Base-by-base conservation (phyloP, 768 basidiomycete genomes). In the Exidia glandulosa region DNA sequence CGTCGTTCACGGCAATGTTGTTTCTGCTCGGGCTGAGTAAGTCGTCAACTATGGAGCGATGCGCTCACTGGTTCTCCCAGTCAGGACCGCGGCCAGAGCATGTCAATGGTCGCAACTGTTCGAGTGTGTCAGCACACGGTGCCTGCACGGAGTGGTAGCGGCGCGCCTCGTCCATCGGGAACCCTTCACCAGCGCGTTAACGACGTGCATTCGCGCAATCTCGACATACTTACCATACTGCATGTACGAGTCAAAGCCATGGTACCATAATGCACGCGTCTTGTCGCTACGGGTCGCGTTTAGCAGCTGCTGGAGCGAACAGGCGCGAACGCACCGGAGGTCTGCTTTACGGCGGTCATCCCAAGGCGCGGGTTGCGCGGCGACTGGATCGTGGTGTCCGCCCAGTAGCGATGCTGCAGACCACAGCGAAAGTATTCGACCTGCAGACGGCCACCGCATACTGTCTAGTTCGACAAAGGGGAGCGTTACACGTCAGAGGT, bases 211-310 rank as follows among this genome's bases (percentile, higher is more conserved):
- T 59, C 30, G 47, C 57, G 27, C 30, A 56, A 32, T 56, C 50
- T 27, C 3, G 31, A 41, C 36, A 56, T 29, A 69, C 73, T 65
- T 63, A 90, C 90, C 94, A 69, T 81, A 81, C 54, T 73, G 78
- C 93, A 95, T 94, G 71, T 96, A 96, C 66, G 82, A 84, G 66
- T 90, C 72, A 67, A 86, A 96, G 0, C 93, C 94, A 76, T 95
- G 93, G 67, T 90, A 86, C 87, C 90, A 96, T 3, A 95, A 74
- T 58, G 87, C 82, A 48, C 86, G 82, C 9, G 84, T 85, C 66
- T 77, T 78, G 65, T 90, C 81, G 50, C 90, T 92, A 63, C 4
- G 34, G 30, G 34, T 3, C 50, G 50, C 29, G 60, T 6, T 59
- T 41, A 52, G 45, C 50, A 29, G 30, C 25, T 4, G 25, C 10